Base-by-base conservation (phyloP, 768 basidiomycete species). In the Amanita rimosa region DNA sequence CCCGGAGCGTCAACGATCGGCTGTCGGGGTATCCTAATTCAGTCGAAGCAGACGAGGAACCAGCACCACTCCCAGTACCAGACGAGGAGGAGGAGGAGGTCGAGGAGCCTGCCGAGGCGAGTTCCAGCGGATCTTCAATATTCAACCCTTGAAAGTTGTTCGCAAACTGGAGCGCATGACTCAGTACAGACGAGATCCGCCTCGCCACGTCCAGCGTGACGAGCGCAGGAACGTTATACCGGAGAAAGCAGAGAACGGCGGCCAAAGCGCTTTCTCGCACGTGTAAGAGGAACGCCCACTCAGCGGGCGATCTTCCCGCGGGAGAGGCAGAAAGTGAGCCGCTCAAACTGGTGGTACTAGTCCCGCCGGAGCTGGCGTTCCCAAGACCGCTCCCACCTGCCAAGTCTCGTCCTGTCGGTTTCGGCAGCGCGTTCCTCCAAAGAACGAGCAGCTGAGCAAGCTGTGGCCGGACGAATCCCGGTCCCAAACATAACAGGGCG, bases 381-480 rank as follows among this genome's bases (percentile, higher is more conserved):
- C 48, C 48, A 10, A 49, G 41, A 41, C 48, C 48, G 16, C 48
- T 49, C 1, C 48, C 48, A 9, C 48, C 48, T 9, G 48, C 48
- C 21, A 49, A 27, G 57, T 98, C 95, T 62, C 96, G 96, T 57
- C 75, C 85, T 0, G 90, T 93, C 0, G 91, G 85, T 64, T 98
- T 99, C 1, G 96, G 93, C 0, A 99, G 72, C 1, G 95, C 93
- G 56, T 99, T 99, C 27, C 96, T 74, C 96, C 96, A 99, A 3
- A 99, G 76, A 0, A 98, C 91, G 35, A 98, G 75, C 14, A 98
- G 72, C 56, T 97, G 95, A 0, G 94, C 87, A 1, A 98, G 76
- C 62, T 99, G 93, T 0, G 91, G 79, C 14, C 90, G 82, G 46
- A 97, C 92, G 55, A 98, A 96, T 56, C 91, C 87, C 3, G 88